These are phyloP conservation scores for Plasmopara halstedii DNA, from an alignment of 352 stramenopile species.

Conservation along the genomic window DNA sequence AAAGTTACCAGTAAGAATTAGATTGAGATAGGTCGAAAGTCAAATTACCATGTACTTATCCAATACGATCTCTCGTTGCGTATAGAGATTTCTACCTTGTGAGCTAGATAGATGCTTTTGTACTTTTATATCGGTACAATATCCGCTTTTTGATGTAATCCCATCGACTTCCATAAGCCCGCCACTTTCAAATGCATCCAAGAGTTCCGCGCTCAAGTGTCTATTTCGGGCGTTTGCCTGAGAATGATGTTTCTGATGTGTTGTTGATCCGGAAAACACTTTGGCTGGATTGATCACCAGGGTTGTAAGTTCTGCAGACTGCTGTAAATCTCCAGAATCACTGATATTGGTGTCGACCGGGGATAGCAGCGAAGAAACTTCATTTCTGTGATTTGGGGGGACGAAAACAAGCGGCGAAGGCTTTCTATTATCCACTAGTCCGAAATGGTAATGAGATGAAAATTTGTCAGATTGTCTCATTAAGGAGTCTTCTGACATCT, in stretches of 20 bases:
- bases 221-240: constrained; percentile 16
- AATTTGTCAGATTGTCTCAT: constrained; percentile 16
- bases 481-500: constrained; percentile 11
- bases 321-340: constrained; percentile 10
- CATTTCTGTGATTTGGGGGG: constrained; percentile 13
- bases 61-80: constrained; percentile 49
- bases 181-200: constrained; percentile 53
- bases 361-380: constrained; percentile 15
- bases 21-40: constrained; percentile 1
- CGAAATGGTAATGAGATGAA: constrained; percentile 10
- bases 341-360: constrained; percentile 26
- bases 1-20: too few species aligned
- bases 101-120: too few species aligned
- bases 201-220: constrained; percentile 56
- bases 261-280: constrained; percentile 18
- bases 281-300: constrained; percentile 12
- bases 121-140: constrained; percentile 11
- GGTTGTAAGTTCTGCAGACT: constrained; percentile 5
- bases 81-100: constrained; percentile 31
- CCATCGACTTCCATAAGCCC: constrained; percentile 34
- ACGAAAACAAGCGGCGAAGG: constrained; percentile 37
- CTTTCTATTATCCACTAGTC: constrained; percentile 10
- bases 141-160: constrained; percentile 12
- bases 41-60: constrained; percentile 68
- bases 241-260: constrained; percentile 8